A percentile compares a stretch with the other conserved stretches of the same genome.
phyloP scores from a whole-genome alignment of 345 rosid genomes.

The Lepidium africanum region DNA sequence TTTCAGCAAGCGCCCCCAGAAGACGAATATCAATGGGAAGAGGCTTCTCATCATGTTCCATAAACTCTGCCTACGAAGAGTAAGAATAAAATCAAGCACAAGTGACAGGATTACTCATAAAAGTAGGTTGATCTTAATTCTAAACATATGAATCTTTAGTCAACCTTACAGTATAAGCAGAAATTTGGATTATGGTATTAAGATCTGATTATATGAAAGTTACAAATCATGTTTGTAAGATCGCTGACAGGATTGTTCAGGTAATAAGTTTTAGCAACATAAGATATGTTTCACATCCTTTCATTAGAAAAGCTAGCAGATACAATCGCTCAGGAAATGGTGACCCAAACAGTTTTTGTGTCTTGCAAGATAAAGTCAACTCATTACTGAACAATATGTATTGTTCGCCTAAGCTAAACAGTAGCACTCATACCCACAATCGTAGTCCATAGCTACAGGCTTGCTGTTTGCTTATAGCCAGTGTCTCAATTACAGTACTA shows the following conservation, averaged over 20 bases:
- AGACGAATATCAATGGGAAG: slow-evolving; percentile 98
- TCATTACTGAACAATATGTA: background rate
- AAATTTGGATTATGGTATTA: background rate
- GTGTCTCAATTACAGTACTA: background rate
- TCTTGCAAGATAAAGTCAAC: background rate
- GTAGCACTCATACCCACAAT: slow-evolving; percentile 1
- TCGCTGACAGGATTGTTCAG: background rate
- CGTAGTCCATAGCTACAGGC: background rate
- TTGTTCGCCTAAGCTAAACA: slow-evolving; percentile 15
- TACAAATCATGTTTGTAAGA: background rate
- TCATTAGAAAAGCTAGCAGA: background rate
- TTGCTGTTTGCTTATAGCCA: background rate
- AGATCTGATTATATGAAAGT: background rate
- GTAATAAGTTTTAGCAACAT: slow-evolving; percentile 2
- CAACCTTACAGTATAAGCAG: background rate
- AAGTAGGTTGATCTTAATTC: background rate
- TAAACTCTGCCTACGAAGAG: slow-evolving; percentile 86
- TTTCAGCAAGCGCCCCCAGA: slow-evolving; percentile 98
- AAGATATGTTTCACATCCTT: background rate
- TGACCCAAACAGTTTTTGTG: slow-evolving; percentile 1
- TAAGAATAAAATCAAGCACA: slow-evolving; percentile 3
- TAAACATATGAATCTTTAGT: background rate
- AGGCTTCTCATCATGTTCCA: slow-evolving; percentile 98
- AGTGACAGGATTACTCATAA: background rate
- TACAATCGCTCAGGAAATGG: background rate